Percentiles rank a stretch among this genome's conserved stretches.
Conservation (phyloP, 73 alveolate genomes). For the Stentor roeselii region DNA sequence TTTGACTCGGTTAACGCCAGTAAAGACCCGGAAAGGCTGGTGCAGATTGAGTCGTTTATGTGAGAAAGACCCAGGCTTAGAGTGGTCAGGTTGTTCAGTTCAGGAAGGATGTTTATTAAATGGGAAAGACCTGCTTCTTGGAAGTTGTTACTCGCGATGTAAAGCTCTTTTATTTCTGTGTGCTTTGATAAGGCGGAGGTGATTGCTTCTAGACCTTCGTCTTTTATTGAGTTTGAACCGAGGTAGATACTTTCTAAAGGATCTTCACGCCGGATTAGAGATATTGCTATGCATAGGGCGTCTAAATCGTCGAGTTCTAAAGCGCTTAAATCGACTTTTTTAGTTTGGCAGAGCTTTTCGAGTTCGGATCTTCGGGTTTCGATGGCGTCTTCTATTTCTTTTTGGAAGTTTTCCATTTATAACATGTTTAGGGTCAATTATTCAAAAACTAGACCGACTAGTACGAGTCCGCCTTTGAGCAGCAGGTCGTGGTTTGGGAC, state of each 20-base stretch:
- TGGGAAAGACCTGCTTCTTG: conserved; percentile 12
- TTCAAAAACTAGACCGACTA: neutral
- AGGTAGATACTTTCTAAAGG: neutral
- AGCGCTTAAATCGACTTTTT: conserved; percentile 24
- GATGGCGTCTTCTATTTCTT: conserved; percentile 21
- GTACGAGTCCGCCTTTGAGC: neutral
- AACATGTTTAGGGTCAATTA: too few relatives aligned
- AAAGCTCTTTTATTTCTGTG: conserved; percentile 14
- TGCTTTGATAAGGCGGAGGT: conserved; percentile 3
- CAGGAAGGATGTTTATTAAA: neutral
- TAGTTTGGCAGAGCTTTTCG: conserved; percentile 20
- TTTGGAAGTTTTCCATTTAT: neutral
- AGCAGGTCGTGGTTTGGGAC: neutral
- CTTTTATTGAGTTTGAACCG: conserved; percentile 27
- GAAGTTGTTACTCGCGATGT: conserved; percentile 12
- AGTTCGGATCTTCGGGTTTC: conserved; percentile 12
- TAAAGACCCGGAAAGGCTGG: conserved; percentile 21
- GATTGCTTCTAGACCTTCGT: conserved; percentile 28
- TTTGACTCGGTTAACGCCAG: neutral
- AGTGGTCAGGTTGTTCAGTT: neutral
- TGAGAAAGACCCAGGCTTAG: conserved; percentile 22
- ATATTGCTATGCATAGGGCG: conserved; percentile 21
- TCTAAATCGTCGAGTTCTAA: conserved; percentile 20
- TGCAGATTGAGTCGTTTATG: neutral
- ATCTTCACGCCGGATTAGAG: neutral